A percentile compares a stretch with the other conserved stretches of the same genome.
These are phyloP conservation scores for Suillus discolor DNA, from an alignment of 768 basidiomycete genomes.

Conservation along the genomic window DNA sequence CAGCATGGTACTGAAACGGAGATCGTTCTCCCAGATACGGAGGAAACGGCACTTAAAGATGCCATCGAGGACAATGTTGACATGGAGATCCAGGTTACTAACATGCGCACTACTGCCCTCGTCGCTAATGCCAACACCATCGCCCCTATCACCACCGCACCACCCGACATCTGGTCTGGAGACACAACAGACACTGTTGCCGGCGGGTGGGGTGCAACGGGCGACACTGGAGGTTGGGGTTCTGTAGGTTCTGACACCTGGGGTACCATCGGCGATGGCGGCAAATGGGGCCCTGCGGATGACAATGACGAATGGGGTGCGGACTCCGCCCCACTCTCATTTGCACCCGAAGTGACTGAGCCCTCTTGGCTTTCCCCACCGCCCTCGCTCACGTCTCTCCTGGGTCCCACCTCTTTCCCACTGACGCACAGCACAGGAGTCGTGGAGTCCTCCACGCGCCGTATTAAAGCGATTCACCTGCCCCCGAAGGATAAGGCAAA, in stretches of 20 bases:
- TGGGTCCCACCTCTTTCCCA: conserved; percentile 61
- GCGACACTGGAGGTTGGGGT: conserved; percentile 7
- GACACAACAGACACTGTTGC: conserved; percentile 5
- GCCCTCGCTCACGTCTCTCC: conserved; percentile 37
- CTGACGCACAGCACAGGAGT: conserved; percentile 65
- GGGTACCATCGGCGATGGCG: conserved; percentile 12
- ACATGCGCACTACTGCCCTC: background rate
- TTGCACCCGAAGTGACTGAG: conserved; percentile 18
- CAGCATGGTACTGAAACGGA: conserved; percentile 17
- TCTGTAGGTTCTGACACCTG: conserved; percentile 10
- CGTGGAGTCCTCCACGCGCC: conserved; percentile 66
- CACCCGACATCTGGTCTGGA: conserved; percentile 6
- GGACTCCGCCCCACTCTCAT: conserved; percentile 7
- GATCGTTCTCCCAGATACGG: conserved; percentile 26
- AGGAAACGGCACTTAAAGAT: conserved; percentile 27
- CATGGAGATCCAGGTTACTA: conserved; percentile 19
- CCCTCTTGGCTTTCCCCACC: conserved; percentile 28
- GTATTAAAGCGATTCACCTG: conserved; percentile 48
- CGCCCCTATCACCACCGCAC: background rate
- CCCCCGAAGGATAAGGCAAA: conserved; percentile 32
- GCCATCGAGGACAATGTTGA: conserved; percentile 30
- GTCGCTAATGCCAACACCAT: background rate
- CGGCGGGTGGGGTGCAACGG: conserved; percentile 17
- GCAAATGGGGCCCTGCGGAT: conserved; percentile 15
- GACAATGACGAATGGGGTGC: conserved; percentile 16